These are phyloP conservation scores for Tulasnella sp. DNA, from an alignment of 768 basidiomycete species.

Conservation along the genomic window DNA sequence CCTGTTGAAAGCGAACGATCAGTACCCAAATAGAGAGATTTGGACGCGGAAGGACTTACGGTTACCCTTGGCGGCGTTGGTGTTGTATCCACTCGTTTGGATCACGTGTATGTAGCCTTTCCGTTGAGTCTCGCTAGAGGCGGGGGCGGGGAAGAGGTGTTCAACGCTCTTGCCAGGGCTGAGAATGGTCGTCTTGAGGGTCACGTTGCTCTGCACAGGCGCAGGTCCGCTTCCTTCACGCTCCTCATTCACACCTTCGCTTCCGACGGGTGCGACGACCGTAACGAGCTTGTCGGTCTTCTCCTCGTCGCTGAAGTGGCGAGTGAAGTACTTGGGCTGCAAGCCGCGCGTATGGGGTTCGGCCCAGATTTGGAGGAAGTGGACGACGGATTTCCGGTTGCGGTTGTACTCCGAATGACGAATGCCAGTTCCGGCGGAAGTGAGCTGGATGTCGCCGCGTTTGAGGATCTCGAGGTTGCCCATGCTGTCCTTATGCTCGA, in stretches of 20 bases:
- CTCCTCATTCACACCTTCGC: conserved; percentile 43
- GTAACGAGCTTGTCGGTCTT: conserved; percentile 63
- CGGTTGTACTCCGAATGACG: conserved; percentile 59
- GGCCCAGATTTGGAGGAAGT: conserved; percentile 67
- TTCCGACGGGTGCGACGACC: conserved; percentile 64
- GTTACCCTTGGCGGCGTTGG: conserved; percentile 38
- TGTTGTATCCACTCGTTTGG: conserved; percentile 74
- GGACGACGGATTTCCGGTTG: conserved; percentile 30
- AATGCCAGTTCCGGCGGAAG: conserved; percentile 86
- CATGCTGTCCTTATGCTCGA: conserved; percentile 71
- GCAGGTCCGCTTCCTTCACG: conserved; percentile 70
- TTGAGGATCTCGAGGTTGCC: conserved; percentile 81
- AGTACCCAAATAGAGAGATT: not conserved
- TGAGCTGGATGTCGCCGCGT: conserved; percentile 83
- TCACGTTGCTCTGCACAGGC: conserved; percentile 59
- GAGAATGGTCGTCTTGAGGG: conserved; percentile 65
- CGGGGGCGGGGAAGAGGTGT: conserved; percentile 34
- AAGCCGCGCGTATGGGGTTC: conserved; percentile 38
- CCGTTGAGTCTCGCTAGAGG: conserved; percentile 21
- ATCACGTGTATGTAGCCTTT: conserved; percentile 81
- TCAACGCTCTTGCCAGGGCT: conserved; percentile 41
- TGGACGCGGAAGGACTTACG: not conserved
- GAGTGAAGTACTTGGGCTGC: conserved; percentile 73
- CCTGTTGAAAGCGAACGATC: not conserved
- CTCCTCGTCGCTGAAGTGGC: conserved; percentile 69